Evolutionary conservation across 768 basidiomycete genomes (phyloP).

Genomic region (Lentinula lateritia): DNA sequence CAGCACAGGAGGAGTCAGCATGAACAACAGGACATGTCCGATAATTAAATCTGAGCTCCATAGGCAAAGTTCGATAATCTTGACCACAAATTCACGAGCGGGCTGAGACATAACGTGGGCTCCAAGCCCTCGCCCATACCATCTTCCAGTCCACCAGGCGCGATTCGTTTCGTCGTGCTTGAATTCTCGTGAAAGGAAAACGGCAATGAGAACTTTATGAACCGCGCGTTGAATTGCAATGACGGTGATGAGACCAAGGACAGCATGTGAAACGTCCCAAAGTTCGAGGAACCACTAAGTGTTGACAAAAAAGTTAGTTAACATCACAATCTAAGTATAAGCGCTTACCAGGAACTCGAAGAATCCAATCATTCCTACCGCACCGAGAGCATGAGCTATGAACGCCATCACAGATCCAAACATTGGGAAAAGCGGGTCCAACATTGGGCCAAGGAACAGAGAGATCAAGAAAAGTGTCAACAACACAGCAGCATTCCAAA

Average conservation of each 20-base stretch:
- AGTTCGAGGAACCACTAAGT: constrained; percentile 87
- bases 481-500: constrained; percentile 89
- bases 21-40: constrained; percentile 83
- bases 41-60: constrained; percentile 94
- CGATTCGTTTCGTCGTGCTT: constrained; percentile 99
- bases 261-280: constrained; percentile 89
- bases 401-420: constrained; percentile 93
- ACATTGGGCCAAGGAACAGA: constrained; percentile 88
- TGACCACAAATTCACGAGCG: constrained; percentile 94
- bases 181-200: constrained; percentile 95
- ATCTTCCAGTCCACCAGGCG: constrained; percentile 98
- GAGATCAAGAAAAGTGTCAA: constrained; percentile 87
- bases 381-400: constrained; percentile 77
- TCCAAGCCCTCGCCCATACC: constrained; percentile 95
- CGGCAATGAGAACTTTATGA: constrained; percentile 90
- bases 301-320: constrained; percentile 9
- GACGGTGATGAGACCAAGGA: constrained; percentile 87
- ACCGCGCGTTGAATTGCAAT: constrained; percentile 89
- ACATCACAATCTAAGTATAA: background rate
- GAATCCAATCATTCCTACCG: constrained; percentile 86
- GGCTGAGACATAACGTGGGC: constrained; percentile 94
- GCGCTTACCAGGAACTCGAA: constrained; percentile 84
- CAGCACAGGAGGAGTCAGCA: constrained; percentile 83
- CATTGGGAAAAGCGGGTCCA: constrained; percentile 75
- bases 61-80: constrained; percentile 92